These are phyloP conservation scores for Neurospora sp. DNA, from an alignment of 2,329 filamentous ascomycete genomes.

Conservation along the genomic window DNA sequence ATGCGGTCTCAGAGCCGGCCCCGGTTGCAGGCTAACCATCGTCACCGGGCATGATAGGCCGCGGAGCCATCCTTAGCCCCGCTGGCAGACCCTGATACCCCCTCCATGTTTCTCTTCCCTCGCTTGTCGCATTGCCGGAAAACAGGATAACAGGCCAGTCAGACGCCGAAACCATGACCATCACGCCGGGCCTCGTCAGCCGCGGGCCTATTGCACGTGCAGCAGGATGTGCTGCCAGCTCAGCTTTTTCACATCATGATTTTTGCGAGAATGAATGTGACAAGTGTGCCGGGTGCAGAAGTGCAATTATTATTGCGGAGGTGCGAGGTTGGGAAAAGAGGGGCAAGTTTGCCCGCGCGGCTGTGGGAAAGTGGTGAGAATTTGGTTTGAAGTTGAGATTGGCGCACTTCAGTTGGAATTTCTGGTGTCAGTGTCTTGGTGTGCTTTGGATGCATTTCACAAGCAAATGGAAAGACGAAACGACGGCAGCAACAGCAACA, in stretches of 20 bases:
- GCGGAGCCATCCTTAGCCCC: constrained; percentile 25
- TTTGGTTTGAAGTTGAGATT: background rate
- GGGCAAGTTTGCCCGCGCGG: background rate
- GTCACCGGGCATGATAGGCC: constrained; percentile 34
- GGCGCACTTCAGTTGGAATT: background rate
- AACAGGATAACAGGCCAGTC: constrained; percentile 32
- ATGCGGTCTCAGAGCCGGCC: background rate
- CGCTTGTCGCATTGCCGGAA: constrained; percentile 16
- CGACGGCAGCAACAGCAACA: background rate
- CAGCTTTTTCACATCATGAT: constrained; percentile 25
- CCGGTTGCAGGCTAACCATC: constrained; percentile 24
- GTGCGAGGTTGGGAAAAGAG: constrained; percentile 3
- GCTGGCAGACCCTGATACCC: constrained; percentile 18
- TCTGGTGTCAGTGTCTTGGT: background rate
- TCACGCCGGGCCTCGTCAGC: constrained; percentile 18
- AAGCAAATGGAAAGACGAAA: background rate
- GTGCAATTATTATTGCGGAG: constrained; percentile 8
- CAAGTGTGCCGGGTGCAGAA: constrained; percentile 22
- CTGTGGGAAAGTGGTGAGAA: background rate
- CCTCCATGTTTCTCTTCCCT: background rate
- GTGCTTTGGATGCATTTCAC: background rate
- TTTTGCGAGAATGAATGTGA: constrained; percentile 29
- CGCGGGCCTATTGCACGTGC: constrained; percentile 30
- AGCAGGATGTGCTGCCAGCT: constrained; percentile 33
- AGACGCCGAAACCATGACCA: constrained; percentile 20